Conservation (phyloP, 2,329 filamentous ascomycete species). For the Fusarium annulatum region DNA sequence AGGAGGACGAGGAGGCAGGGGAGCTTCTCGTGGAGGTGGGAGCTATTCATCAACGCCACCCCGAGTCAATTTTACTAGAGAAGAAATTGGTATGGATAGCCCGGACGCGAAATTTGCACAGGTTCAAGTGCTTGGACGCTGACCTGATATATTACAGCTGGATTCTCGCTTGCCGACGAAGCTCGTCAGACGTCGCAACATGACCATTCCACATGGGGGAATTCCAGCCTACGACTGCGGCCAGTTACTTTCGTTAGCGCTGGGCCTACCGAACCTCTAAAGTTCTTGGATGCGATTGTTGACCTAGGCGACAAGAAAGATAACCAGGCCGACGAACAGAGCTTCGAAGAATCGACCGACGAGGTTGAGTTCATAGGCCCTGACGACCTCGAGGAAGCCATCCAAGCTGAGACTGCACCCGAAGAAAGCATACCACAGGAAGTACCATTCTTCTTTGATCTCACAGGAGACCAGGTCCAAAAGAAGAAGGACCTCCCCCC, state of each 20-base stretch:
- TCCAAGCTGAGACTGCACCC: conserved; percentile 16
- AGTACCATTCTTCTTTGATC: conserved; percentile 53
- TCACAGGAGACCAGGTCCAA: conserved; percentile 44
- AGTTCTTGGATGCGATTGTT: conserved; percentile 50
- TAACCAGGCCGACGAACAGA: not conserved
- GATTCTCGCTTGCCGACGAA: conserved; percentile 56
- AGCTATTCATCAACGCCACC: conserved; percentile 11
- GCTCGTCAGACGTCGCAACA: conserved; percentile 61
- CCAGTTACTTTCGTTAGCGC: conserved; percentile 66
- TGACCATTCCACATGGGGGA: conserved; percentile 54
- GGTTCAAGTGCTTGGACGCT: not conserved
- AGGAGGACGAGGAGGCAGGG: conserved; percentile 34
- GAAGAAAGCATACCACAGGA: conserved; percentile 1
- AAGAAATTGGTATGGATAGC: conserved; percentile 28
- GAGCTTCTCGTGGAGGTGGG: conserved; percentile 21
- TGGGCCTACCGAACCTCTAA: conserved; percentile 63
- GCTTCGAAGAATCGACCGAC: not conserved
- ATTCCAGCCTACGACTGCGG: conserved; percentile 58
- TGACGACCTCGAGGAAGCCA: conserved; percentile 36
- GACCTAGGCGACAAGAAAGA: conserved; percentile 12
- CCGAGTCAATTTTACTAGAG: conserved; percentile 7
- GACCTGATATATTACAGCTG: conserved; percentile 32
- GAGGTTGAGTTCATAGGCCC: conserved; percentile 30
- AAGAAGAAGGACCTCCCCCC: not conserved
- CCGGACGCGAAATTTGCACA: not conserved